Base-by-base conservation (phyloP, 108 stramenopile species). In the Craspedostauros australis region DNA sequence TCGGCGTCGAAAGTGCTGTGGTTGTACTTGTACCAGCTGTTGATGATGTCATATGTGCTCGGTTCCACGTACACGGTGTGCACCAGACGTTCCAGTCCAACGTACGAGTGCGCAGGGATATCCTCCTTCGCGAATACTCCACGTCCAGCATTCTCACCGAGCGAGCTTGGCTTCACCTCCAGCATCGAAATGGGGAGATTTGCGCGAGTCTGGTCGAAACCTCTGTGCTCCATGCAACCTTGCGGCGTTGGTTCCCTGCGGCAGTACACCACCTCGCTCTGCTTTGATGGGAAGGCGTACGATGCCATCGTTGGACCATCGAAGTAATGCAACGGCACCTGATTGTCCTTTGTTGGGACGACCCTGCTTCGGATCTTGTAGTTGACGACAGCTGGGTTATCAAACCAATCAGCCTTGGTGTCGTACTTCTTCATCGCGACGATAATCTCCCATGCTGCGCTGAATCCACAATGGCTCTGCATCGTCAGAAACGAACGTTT, bases 231-330 rank as follows among this genome's bases (percentile, higher is more conserved):
- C 46, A 39, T 28, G 46, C 64, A 66, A 24, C 54, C 33, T 31
- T 24, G 39, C 1, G 62, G 41, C 12, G n/a, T 18, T 18, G 71
- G 66, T 6, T 43, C 18, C 15, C 37, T 34, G 22, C 25, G 54
- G 36, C 86, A 87, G 32, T 50, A 65, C 2, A 76, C 48, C 20
- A 33, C 39, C 36, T 80, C 82, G 20, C 67, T 65, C 7, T 37
- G 43, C 37, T 70, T 77, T 14, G 64, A 34, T 5, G 84, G 79
- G 14, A 58, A 39, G 40, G 80, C 80, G 40, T 77, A 91, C 12
- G 36, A 43, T 33, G 47, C 44, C 83, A 86, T 86, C 0, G 77
- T 68, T 12, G 89, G 61, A 11, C 82, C 84, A 55, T 91, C 89
- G 64, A 85, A 82, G 45, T 62, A 80, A 3, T 64, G 31, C 27